phyloP scores from a whole-genome alignment of 2,329 filamentous ascomycete genomes.

The Alternaria solani region DNA sequence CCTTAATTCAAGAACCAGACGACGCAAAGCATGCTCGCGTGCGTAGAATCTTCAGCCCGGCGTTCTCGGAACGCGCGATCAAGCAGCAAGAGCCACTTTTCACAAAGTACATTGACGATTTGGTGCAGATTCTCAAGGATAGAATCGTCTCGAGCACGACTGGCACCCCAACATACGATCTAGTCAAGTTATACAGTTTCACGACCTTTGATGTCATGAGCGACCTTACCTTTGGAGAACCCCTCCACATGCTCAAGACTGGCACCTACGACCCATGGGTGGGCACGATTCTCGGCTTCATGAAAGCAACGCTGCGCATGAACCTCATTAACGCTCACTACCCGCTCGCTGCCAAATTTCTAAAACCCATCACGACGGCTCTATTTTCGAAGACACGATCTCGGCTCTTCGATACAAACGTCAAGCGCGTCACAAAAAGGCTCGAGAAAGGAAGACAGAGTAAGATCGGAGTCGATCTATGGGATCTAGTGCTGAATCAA shows the following conservation, averaged over 20 bases:
- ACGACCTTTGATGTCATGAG: constrained; percentile 19
- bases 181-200: constrained; percentile 43
- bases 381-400: not conserved
- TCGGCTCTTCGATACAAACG: not conserved
- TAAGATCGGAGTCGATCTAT: not conserved
- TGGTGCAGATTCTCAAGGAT: not conserved
- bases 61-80: not conserved
- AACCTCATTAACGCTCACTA: not conserved
- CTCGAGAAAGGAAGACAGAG: not conserved
- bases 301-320: not conserved
- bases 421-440: not conserved
- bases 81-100: not conserved
- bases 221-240: constrained; percentile 43
- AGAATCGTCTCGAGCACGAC: constrained; percentile 33
- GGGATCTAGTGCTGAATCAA: constrained; percentile 43
- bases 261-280: constrained; percentile 25
- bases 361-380: not conserved
- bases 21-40: not conserved
- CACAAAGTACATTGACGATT: not conserved
- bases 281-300: not conserved
- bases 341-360: not conserved
- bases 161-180: not conserved
- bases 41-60: not conserved
- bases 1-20: not conserved
- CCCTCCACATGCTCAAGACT: constrained; percentile 36